phyloP scores from a whole-genome alignment of 352 stramenopile species.

The Globisporangium mamillatum region DNA sequence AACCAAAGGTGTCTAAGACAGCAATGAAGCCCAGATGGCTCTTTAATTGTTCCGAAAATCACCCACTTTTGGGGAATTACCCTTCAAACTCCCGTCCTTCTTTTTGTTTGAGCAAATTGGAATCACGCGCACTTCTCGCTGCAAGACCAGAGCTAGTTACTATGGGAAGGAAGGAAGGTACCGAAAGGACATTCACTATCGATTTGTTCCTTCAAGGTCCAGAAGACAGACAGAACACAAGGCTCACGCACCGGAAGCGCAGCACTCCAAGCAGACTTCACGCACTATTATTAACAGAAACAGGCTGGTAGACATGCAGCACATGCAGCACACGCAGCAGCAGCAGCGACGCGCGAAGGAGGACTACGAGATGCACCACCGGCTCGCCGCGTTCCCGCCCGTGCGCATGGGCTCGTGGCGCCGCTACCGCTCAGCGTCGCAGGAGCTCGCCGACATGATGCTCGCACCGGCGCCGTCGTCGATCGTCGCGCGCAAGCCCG shows the following conservation, averaged over 20 bases:
- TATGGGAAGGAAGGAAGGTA: not conserved
- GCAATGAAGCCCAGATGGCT: not conserved
- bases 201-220: conserved; percentile 3
- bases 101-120: not conserved
- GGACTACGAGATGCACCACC: conserved; percentile 31
- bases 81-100: not conserved
- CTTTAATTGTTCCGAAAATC: not conserved
- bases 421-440: conserved; percentile 54
- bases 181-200: conserved; percentile 2
- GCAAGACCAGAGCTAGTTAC: not conserved
- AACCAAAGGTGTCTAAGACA: not conserved
- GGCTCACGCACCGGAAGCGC: conserved; percentile 1
- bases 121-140: not conserved
- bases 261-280: not conserved
- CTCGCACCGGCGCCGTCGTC: conserved; percentile 37
- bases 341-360: conserved; percentile 14
- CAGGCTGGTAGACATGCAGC: not conserved
- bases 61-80: not conserved
- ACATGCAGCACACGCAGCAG: not conserved
- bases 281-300: not conserved
- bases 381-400: conserved; percentile 44
- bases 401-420: conserved; percentile 69
- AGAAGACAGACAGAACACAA: not conserved
- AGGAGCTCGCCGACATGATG: conserved; percentile 58
- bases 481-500: conserved; percentile 28